Evolutionary conservation across 495 filamentous ascomycete genomes (phyloP).

Genomic region (Tuber calosporum): DNA sequence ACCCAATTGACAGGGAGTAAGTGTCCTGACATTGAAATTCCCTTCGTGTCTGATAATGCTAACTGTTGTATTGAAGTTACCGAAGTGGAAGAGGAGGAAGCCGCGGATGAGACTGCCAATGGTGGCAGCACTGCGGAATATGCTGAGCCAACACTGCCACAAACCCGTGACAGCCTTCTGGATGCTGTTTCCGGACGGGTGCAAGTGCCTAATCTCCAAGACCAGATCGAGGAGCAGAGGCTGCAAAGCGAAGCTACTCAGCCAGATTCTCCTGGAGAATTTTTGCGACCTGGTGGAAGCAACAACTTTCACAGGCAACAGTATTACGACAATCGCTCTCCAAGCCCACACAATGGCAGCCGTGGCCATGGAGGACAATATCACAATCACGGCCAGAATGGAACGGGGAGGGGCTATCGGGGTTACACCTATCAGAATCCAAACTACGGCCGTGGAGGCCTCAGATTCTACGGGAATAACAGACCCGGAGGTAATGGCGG

Average conservation of each 20-base stretch:
- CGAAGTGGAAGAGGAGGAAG: conserved; percentile 27
- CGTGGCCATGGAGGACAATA: conserved; percentile 6
- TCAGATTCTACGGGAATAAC: conserved; percentile 17
- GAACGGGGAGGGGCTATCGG: conserved; percentile 14
- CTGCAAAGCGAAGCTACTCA: background rate
- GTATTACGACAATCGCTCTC: conserved; percentile 10
- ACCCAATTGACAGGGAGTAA: conserved; percentile 34
- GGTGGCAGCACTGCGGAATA: background rate
- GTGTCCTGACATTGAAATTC: background rate
- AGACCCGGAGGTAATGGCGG: conserved; percentile 6
- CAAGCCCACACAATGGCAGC: background rate
- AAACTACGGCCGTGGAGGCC: background rate
- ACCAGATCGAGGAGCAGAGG: background rate
- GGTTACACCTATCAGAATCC: background rate
- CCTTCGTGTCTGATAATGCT: background rate
- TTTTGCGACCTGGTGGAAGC: background rate
- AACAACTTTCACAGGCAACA: conserved; percentile 7
- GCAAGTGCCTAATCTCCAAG: background rate
- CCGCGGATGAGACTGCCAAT: background rate
- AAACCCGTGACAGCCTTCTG: background rate
- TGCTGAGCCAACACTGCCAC: background rate
- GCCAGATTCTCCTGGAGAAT: background rate
- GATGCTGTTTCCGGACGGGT: background rate
- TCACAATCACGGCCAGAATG: conserved; percentile 11
- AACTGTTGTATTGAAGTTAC: conserved; percentile 22